Evolutionary conservation across 345 rosid species (phyloP), one percentile per base, ranked within the genome.

Genomic region (Corchorus capsularis): DNA sequence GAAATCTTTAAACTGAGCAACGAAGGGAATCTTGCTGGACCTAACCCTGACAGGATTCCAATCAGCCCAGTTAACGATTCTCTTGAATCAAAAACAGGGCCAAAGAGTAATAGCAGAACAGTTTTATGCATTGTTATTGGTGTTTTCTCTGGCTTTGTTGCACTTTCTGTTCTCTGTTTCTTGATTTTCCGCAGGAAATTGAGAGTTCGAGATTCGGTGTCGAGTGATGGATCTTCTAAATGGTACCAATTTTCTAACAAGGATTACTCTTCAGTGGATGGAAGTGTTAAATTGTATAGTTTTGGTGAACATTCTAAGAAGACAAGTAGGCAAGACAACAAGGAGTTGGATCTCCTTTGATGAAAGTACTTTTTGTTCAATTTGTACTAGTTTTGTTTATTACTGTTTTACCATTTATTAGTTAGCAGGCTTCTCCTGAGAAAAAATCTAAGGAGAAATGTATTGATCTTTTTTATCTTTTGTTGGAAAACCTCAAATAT

Each of bases 1-100:
- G 87, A 88, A 77, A 69, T 88, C 8, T 84, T 88, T 80, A 87
- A 86, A 71, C 63, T 62, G 49, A 43, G 71, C 16, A 47, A 39
- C 3, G 57, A 2, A 4, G 53, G 73, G 46, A 80, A 71, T 70
- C 74, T 87, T 59, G 86, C 87, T 13, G 85, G 83, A 8, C 77
- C 43, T 3, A 84, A 84, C 59, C 86, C 84, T 19, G 77, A 79
- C 49, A n/a, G 8, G 34, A 69, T 2, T 32, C 73, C 45, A 1
- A 53, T 4, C 17, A 70, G 15, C 0, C 32, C 47, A 35, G 10
- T 47, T 7, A 8, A 32, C 15, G 46, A 12, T 35, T 67, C 55
- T 67, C n/a, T 46, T 67, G n/a, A 35, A 45, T 16, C 52, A 67
- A 0, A 5, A 13, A 22, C 8, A 59, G 46, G 39, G 71, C 71